phyloP scores from a whole-genome alignment of 768 basidiomycete genomes.

The Boletus edulis region DNA sequence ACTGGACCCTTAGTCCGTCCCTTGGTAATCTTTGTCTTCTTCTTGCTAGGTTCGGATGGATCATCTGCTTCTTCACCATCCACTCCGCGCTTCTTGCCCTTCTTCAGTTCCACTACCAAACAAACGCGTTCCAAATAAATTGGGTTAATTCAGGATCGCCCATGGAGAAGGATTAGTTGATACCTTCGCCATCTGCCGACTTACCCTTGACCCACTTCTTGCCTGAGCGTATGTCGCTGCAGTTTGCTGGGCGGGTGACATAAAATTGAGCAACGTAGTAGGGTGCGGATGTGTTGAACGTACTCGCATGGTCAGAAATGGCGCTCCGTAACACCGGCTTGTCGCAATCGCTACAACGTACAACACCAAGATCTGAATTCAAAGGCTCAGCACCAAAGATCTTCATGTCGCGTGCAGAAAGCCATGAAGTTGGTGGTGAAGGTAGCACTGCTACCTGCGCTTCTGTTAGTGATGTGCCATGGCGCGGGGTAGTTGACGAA shows the following conservation, averaged over 20 bases:
- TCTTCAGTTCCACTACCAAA: conserved; percentile 38
- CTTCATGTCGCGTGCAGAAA: conserved; percentile 85
- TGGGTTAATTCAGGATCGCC: conserved; percentile 3
- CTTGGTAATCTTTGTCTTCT: conserved; percentile 80
- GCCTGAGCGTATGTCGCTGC: conserved; percentile 53
- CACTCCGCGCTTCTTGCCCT: conserved; percentile 78
- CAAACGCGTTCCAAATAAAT: conserved; percentile 3
- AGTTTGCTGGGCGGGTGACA: conserved; percentile 46
- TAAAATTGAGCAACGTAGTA: conserved; percentile 1
- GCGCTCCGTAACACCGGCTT: conserved; percentile 80
- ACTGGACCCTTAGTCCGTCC: conserved; percentile 83
- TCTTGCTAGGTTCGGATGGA: conserved; percentile 64
- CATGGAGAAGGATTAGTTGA: conserved; percentile 2
- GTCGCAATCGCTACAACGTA: conserved; percentile 76
- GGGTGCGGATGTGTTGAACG: conserved; percentile 18
- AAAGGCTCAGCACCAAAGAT: conserved; percentile 80
- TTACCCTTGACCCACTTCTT: conserved; percentile 61
- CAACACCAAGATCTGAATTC: conserved; percentile 59
- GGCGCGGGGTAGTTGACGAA: conserved; percentile 32
- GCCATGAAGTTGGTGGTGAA: conserved; percentile 82
- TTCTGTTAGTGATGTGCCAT: conserved; percentile 31
- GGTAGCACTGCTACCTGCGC: conserved; percentile 44
- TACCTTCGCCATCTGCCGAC: conserved; percentile 46
- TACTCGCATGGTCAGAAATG: conserved; percentile 74
- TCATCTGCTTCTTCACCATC: conserved; percentile 70